These are phyloP conservation scores for Acacia acuminata DNA, from an alignment of 306 rosid genomes.

Conservation along the genomic window DNA sequence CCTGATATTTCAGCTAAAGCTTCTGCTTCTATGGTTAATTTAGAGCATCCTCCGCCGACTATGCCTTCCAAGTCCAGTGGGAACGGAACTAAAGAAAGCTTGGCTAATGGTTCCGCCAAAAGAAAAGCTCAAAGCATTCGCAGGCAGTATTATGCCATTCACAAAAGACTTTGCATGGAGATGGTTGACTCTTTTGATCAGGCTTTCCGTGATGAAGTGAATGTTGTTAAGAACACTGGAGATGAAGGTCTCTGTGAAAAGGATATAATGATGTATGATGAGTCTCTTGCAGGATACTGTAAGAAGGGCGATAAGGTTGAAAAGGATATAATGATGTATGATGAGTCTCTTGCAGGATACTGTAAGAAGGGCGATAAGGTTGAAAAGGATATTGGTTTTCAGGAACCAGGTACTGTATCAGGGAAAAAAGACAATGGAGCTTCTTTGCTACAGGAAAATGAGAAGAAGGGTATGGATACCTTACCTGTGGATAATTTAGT, in stretches of 20 bases:
- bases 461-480: constrained; percentile 12
- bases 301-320: constrained; percentile 26
- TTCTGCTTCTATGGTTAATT: constrained; percentile 50
- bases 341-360: constrained; percentile 27
- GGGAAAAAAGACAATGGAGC: neutral
- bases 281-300: constrained; percentile 24
- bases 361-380: constrained; percentile 26
- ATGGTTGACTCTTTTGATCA: constrained; percentile 33
- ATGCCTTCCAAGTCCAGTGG: constrained; percentile 30
- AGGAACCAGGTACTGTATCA: neutral
- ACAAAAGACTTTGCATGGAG: constrained; percentile 44
- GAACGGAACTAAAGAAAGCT: constrained; percentile 23
- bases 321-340: constrained; percentile 21
- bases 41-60: constrained; percentile 44
- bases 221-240: neutral
- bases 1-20: constrained; percentile 51
- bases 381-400: constrained; percentile 21
- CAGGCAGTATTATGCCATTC: constrained; percentile 44
- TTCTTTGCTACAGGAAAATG: constrained; percentile 18
- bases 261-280: constrained; percentile 9
- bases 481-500: constrained; percentile 33
- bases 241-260: constrained; percentile 24
- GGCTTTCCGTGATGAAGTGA: constrained; percentile 20
- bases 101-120: constrained; percentile 26
- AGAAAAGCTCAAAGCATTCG: constrained; percentile 51